These are phyloP conservation scores for Dendrostoma leiphaemia DNA, from an alignment of 2,329 filamentous ascomycete species.

Conservation along the genomic window DNA sequence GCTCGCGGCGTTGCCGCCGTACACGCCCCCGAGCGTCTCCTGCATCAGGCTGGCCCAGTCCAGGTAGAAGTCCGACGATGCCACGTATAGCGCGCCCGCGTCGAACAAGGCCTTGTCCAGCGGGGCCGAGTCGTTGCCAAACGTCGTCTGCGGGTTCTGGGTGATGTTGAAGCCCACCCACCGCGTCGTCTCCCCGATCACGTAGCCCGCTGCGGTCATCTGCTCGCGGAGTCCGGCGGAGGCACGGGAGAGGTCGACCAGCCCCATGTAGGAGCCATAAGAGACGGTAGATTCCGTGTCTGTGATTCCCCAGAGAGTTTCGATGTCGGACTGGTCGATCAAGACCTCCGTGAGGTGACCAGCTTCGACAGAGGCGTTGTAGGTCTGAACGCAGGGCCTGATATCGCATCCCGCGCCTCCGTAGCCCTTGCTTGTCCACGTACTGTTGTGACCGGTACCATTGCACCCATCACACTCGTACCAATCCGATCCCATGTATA, in stretches of 20 bases:
- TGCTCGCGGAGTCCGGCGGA: not conserved
- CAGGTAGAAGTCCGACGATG: not conserved
- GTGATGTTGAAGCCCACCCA: conserved; percentile 9
- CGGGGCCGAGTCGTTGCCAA: not conserved
- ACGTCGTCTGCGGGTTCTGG: not conserved
- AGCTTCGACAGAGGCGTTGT: not conserved
- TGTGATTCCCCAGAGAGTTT: not conserved
- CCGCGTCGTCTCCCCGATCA: not conserved
- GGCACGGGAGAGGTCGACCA: not conserved
- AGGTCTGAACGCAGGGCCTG: conserved; percentile 4
- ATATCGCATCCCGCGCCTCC: not conserved
- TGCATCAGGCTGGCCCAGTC: no score
- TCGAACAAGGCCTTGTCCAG: no score
- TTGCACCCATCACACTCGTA: not conserved
- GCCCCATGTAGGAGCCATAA: no score
- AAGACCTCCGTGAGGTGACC: not conserved
- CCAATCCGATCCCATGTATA: not conserved
- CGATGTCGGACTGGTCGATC: not conserved
- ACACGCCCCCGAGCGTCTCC: no score
- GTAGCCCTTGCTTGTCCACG: conserved; percentile 8
- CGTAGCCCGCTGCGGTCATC: not conserved
- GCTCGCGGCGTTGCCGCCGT: no score
- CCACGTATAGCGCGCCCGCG: not conserved
- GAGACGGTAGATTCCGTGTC: no score
- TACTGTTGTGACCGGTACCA: not conserved